Percentiles rank a stretch among this genome's conserved stretches.
phyloP scores from a whole-genome alignment of 768 basidiomycete genomes.

The Pisolithus orientalis region DNA sequence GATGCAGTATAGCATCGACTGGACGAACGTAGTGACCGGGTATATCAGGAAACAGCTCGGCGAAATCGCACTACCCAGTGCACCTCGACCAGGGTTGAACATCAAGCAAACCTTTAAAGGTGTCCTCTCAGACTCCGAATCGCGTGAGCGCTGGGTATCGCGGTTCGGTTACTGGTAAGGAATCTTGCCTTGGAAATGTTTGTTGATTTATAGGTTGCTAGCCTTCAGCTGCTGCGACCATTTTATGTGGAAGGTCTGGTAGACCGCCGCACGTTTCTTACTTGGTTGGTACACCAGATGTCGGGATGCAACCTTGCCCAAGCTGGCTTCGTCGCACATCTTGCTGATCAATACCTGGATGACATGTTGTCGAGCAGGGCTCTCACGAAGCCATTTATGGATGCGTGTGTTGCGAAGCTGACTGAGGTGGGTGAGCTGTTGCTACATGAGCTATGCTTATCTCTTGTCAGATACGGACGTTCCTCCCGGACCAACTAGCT shows the following conservation, averaged over 20 bases:
- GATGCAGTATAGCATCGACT: constrained; percentile 77
- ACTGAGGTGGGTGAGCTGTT: constrained; percentile 43
- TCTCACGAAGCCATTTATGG: constrained; percentile 60
- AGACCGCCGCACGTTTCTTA: constrained; percentile 68
- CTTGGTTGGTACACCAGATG: constrained; percentile 78
- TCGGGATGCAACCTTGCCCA: constrained; percentile 75
- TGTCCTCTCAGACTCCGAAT: constrained; percentile 64
- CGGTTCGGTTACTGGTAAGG: constrained; percentile 73
- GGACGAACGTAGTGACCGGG: constrained; percentile 75
- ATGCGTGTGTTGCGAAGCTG: constrained; percentile 63
- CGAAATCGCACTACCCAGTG: constrained; percentile 75
- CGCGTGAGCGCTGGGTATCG: constrained; percentile 70
- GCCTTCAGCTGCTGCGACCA: constrained; percentile 63
- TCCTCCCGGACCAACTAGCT: constrained; percentile 49
- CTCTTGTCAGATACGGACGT: constrained; percentile 45
- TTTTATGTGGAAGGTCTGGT: constrained; percentile 80
- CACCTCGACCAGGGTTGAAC: constrained; percentile 67
- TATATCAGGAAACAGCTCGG: constrained; percentile 79
- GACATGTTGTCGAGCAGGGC: constrained; percentile 64
- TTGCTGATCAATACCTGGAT: constrained; percentile 77
- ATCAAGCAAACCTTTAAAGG: constrained; percentile 85
- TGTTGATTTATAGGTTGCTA: constrained; percentile 22
- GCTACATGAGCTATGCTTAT: neutral
- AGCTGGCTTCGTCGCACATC: constrained; percentile 63
- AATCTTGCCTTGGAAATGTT: neutral